A percentile compares a stretch with the other conserved stretches of the same genome.
phyloP scores from a whole-genome alignment of 345 rosid species.

The Sisymbrium altissimum region DNA sequence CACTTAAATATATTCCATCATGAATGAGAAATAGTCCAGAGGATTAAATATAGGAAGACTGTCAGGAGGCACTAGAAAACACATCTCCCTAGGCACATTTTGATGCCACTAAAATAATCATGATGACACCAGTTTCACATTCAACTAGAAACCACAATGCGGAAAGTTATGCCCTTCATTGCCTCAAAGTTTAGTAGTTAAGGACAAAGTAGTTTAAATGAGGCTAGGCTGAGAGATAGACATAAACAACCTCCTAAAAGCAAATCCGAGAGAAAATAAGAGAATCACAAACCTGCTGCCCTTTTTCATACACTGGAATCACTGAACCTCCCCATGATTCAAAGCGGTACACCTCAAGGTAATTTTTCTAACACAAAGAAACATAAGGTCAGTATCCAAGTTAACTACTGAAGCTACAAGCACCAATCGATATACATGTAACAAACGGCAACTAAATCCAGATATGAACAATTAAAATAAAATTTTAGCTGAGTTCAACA shows the following conservation, averaged over 20 bases:
- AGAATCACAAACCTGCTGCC: constrained; percentile 75
- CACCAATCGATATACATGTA: too few species aligned
- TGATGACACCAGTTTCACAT: too few species aligned
- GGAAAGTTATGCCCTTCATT: too few species aligned
- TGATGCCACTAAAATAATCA: too few species aligned
- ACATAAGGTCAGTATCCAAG: not conserved
- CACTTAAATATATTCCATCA: too few species aligned
- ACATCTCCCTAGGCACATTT: not conserved
- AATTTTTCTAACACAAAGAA: constrained; percentile 71
- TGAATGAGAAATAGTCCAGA: not conserved
- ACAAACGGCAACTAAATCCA: too few species aligned
- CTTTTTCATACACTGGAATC: constrained; percentile 72
- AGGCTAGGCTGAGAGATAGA: not conserved
- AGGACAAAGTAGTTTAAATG: not conserved
- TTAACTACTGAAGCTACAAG: too few species aligned
- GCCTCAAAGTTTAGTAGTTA: constrained; percentile 8
- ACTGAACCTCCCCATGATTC: constrained; percentile 99
- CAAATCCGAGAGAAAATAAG: not conserved
- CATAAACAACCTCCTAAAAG: not conserved
- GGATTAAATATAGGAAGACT: not conserved
- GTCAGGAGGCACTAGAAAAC: not conserved
- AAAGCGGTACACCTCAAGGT: constrained; percentile 85
- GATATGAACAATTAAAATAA: too few species aligned
- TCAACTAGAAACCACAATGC: too few species aligned
- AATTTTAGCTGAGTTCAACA: too few species aligned